Base-by-base conservation (phyloP, 352 stramenopile genomes). In the Phytopythium helicoides region DNA sequence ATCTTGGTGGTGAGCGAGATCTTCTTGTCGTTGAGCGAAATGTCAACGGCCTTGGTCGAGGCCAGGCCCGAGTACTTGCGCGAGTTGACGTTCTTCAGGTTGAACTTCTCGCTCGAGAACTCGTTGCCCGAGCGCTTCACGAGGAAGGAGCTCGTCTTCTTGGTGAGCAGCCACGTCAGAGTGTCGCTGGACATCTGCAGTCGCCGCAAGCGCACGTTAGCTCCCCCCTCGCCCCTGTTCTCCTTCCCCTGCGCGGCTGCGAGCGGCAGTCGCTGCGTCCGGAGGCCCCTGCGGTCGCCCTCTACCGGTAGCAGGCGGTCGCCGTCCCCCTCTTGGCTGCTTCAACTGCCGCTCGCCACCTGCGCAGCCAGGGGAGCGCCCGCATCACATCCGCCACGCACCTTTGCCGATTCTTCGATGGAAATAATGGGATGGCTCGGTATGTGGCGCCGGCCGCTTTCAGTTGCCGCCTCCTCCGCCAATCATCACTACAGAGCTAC, bases 21-120 rank as follows among this genome's bases (percentile, higher is more conserved):
- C 80, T 94, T 94, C 77, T 90, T 92, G 73, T 95, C 81, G n/a
- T 68, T 67, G 31, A 94, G 54, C 63, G 79, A 81, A 45, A 99
- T 84, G 73, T 97, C 90, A 44, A 97, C 85, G 23, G 86, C 89
- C 82, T 98, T 98, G 60, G 61, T 68, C 66, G 95, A 96, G 55
- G 95, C 93, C 55, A 99, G 45, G 56, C 92, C 95, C 53, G 90
- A 98, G 76, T 98, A 99, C 88, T 99, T 99, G 89, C 90, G 95
- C 64, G 75, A 94, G 72, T 98, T 98, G 55, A 87, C 66, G 73
- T 93, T 97, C 71, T 88, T 82, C 60, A 99, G 67, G 86, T 99
- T 99, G 67, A 95, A 97, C 73, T 91, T 92, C 74, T 98, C 95
- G 46, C 86, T 73, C 51, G 88, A 87, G 62, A 98, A 98, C 70